Base-by-base conservation (phyloP, 768 basidiomycete genomes). In the Hericium erinaceus region DNA sequence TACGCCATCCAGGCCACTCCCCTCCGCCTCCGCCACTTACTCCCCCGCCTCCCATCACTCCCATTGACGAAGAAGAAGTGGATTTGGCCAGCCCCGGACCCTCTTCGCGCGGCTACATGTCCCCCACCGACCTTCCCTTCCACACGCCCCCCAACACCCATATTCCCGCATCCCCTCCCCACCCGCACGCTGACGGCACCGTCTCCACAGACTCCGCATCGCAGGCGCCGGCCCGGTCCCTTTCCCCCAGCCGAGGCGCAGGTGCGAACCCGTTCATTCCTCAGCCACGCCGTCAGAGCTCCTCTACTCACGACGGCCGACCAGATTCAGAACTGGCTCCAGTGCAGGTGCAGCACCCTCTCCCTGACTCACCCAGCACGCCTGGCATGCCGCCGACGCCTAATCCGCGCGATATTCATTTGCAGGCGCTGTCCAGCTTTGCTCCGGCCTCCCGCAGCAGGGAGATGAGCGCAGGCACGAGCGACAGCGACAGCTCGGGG, bases 191-290 rank as follows among this genome's bases (percentile, higher is more conserved):
- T 60, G 66, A 44, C 39, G 26, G 39, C 44, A 57, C 57, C 68
- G 62, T 68, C 57, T 67, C 69, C 24, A 66, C 66, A 20, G 60
- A 62, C 50, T 71, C 72, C 54, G 49, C 49, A 20, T 51, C 49
- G 15, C 49, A 51, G 49, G 58, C 68, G 22, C 79, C 82, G 52
- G 85, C 87, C 60, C 77, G 74, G 58, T 84, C 85, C 57, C 80
- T 83, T 67, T 76, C 67, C 59, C 72, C 66, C 64, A 71, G 78
- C 71, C 69, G 67, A 73, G 71, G 73, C 68, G 78, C 82, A 88
- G 88, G 87, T 89, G 85, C 86, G 87, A 87, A 79, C 81, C 84
- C 81, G 69, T 89, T 89, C 80, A 80, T 80, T 76, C 78, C 77
- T 73, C 81, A 81, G 80, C 83, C 84, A 69, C 80, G 80, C 73